Evolutionary conservation across 495 filamentous ascomycete species (phyloP).

Genomic region (Recurvomyces mirabilis): DNA sequence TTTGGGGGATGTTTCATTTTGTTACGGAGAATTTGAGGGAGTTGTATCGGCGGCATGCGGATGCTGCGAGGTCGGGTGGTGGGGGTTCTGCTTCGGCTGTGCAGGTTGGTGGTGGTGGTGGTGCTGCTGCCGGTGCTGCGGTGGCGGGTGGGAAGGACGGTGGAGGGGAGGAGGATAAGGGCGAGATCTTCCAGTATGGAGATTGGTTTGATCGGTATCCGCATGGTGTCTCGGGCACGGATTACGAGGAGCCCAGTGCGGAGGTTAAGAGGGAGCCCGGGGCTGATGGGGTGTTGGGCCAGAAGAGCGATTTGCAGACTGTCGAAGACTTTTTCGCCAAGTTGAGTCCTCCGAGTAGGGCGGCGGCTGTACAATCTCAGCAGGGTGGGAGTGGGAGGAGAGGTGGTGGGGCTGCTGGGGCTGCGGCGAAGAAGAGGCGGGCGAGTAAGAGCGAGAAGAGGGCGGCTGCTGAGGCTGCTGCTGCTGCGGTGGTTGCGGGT

Average conservation of each 20-base stretch:
- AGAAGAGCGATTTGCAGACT: conserved; percentile 79
- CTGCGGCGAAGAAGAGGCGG: conserved; percentile 28
- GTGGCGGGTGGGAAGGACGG: conserved; percentile 44
- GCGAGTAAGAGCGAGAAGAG: conserved; percentile 17
- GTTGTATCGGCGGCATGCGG: conserved; percentile 74
- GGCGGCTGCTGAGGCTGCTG: not conserved
- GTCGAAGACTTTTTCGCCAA: conserved; percentile 92
- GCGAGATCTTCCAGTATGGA: conserved; percentile 79
- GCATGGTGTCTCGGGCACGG: conserved; percentile 71
- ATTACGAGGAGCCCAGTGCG: conserved; percentile 68
- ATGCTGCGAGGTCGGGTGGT: conserved; percentile 43
- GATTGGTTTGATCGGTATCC: conserved; percentile 98
- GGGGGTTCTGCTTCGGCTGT: conserved; percentile 44
- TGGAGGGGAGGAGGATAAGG: conserved; percentile 30
- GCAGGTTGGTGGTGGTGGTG: conserved; percentile 14
- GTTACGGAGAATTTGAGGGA: conserved; percentile 90
- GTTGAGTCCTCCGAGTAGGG: conserved; percentile 54
- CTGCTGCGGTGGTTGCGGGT: too few species aligned
- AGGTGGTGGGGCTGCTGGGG: conserved; percentile 11
- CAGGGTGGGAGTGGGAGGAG: too few species aligned
- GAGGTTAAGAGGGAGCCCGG: conserved; percentile 56
- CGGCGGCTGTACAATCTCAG: conserved; percentile 25
- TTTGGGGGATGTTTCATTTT: conserved; percentile 97
- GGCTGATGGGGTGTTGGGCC: conserved; percentile 69
- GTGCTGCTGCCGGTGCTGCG: not conserved